A percentile compares a stretch with the other conserved stretches of the same genome.
Conservation (phyloP, 768 basidiomycete species). For the Cytidiella melzeri region DNA sequence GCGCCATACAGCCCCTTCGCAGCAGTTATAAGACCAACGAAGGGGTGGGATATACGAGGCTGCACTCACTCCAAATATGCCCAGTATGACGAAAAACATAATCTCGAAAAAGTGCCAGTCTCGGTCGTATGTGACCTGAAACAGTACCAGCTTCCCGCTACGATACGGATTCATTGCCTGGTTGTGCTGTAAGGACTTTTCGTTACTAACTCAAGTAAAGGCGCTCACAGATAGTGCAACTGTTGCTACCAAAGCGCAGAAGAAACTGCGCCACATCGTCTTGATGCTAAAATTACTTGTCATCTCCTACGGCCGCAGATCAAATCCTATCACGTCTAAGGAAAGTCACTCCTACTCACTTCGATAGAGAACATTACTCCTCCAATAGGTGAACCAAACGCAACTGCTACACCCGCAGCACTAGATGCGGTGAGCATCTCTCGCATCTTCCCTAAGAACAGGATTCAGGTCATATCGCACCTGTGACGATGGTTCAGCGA, state of each 20-base stretch:
- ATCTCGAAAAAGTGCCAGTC: conserved; percentile 99
- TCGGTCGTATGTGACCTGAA: conserved; percentile 95
- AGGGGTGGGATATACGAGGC: not conserved
- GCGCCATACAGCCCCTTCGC: conserved; percentile 92
- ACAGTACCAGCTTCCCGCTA: conserved; percentile 95
- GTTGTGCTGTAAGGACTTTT: not conserved
- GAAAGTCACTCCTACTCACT: conserved; percentile 48
- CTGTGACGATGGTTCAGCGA: conserved; percentile 8
- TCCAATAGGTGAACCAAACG: conserved; percentile 97
- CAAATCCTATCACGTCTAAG: too few species aligned
- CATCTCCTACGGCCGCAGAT: conserved; percentile 73
- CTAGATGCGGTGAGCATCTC: conserved; percentile 94
- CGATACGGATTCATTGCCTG: conserved; percentile 98
- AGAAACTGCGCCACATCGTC: conserved; percentile 98
- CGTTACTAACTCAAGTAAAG: not conserved
- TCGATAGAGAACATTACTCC: conserved; percentile 98
- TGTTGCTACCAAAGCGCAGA: conserved; percentile 95
- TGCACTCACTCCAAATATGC: conserved; percentile 82
- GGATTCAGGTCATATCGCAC: conserved; percentile 14
- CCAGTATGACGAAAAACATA: conserved; percentile 91
- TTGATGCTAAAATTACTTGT: conserved; percentile 94
- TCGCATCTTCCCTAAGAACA: conserved; percentile 60
- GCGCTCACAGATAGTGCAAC: conserved; percentile 85
- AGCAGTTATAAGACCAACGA: not conserved
- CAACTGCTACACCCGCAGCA: conserved; percentile 97